Base-by-base conservation (phyloP, 106 monocot species). In the Allium cepa region DNA sequence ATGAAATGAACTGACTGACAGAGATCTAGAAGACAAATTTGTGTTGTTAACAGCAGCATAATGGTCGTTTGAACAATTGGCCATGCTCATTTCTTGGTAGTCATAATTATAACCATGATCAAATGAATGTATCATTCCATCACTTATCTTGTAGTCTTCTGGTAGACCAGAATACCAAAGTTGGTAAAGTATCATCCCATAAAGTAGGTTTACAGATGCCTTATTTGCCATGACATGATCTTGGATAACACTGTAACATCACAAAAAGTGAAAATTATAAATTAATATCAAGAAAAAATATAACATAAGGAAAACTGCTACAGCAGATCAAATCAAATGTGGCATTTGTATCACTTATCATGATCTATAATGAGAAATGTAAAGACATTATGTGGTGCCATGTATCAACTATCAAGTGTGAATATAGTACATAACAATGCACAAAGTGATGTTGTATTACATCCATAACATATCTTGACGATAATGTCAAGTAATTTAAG, bases 171-270 rank as follows among this genome's bases (percentile, higher is more conserved):
- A 72, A 71, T 91, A 91, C 91, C 91, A 87, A 3, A 82, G 69
- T 57, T 87, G 82, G 76, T 82, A 91, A 26, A 82, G 73, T 66
- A 81, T 66, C 76, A 91, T 57, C 46, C 91, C 91, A 80, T 91
- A 73, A 26, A 91, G 66, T 47, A 91, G 73, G 59, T 84, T 81
- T 53, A 80, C 48, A 22, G 50, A 80, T 76, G 91, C 84, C 27
- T 79, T 84, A 56, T 22, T 76, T 64, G 59, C 46, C 57, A 69
- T 62, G 47, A 68, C 70, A 63, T 13, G 53, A 57, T 84, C 72
- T 16, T 64, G 63, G 49, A 86, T 68, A 77, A 93, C 85, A 64
- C 93, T 93, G 74, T 50, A 60, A 79, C 68, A 46, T 53, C 4
- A 36, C 36, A 36, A 36, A 36, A 36, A 36, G 36, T 36, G 36